Evolutionary conservation across 345 rosid species (phyloP).

Genomic region (Eucalyptus regnans): DNA sequence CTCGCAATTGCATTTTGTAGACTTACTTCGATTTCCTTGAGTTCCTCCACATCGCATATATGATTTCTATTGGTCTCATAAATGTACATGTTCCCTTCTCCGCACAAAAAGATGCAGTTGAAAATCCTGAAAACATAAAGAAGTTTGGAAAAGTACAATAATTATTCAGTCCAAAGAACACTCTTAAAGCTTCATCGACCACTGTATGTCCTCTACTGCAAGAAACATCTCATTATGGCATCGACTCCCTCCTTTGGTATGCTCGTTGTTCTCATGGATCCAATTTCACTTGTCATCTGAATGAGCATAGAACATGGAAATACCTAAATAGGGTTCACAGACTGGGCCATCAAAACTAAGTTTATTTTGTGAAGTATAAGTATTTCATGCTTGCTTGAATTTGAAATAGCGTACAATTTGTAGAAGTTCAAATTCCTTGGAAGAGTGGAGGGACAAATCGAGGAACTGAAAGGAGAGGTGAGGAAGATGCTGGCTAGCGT

Average conservation of each 20-base stretch:
- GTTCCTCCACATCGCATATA: neutral
- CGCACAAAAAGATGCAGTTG: neutral
- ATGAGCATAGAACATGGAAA: neutral
- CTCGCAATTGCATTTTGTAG: neutral
- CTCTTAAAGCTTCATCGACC: neutral
- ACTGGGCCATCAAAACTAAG: neutral
- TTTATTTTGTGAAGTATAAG: neutral
- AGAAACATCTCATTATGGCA: neutral
- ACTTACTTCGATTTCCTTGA: neutral
- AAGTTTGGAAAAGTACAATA: neutral
- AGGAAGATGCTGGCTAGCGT: neutral
- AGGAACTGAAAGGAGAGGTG: neutral
- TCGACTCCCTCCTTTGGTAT: accelerated
- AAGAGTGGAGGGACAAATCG: neutral
- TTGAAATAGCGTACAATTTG: neutral
- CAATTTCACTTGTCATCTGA: neutral
- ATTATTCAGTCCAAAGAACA: neutral
- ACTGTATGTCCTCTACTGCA: neutral
- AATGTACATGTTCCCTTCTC: neutral
- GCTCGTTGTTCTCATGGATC: neutral
- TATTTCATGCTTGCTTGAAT: neutral
- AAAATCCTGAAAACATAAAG: neutral
- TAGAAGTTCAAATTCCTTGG: neutral
- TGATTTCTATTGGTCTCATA: neutral
- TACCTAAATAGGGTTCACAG: neutral